Conservation (phyloP, 768 basidiomycete species). For the Tricholomella constricta region DNA sequence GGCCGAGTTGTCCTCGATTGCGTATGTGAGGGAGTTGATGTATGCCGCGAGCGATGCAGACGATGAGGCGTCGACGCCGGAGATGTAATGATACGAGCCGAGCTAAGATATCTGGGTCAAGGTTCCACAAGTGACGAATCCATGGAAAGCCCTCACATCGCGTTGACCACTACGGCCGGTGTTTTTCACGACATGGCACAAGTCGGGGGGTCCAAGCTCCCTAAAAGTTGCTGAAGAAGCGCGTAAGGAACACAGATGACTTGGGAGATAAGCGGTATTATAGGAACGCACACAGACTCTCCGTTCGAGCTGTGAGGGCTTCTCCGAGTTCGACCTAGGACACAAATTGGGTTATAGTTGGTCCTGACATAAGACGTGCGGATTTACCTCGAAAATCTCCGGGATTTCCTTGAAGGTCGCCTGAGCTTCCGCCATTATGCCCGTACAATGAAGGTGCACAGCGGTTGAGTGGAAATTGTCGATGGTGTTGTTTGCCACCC, state of each 20-base stretch:
- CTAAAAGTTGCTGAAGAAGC: conserved; percentile 79
- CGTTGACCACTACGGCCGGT: conserved; percentile 81
- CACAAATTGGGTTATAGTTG: conserved; percentile 10
- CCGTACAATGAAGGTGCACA: neutral
- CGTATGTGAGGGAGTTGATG: conserved; percentile 97
- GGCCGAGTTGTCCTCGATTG: conserved; percentile 85
- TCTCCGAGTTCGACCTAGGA: conserved; percentile 86
- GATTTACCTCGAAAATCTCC: conserved; percentile 89
- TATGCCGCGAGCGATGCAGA: conserved; percentile 98
- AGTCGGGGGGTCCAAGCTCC: conserved; percentile 95
- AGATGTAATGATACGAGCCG: conserved; percentile 96
- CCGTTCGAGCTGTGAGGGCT: conserved; percentile 85
- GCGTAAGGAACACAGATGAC: conserved; percentile 18
- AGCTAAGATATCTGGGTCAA: conserved; percentile 47
- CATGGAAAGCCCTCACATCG: conserved; percentile 61
- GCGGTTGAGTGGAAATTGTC: neutral
- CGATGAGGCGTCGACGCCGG: conserved; percentile 98
- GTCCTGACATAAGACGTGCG: neutral
- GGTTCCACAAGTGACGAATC: neutral
- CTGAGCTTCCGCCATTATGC: conserved; percentile 55
- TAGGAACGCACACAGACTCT: conserved; percentile 74
- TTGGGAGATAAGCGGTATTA: neutral
- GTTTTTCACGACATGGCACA: conserved; percentile 94
- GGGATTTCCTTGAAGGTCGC: conserved; percentile 90
- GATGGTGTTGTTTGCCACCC: conserved; percentile 8